phyloP scores from a whole-genome alignment of 2,329 filamentous ascomycete species.

The Davidsoniella neocaledoniae region DNA sequence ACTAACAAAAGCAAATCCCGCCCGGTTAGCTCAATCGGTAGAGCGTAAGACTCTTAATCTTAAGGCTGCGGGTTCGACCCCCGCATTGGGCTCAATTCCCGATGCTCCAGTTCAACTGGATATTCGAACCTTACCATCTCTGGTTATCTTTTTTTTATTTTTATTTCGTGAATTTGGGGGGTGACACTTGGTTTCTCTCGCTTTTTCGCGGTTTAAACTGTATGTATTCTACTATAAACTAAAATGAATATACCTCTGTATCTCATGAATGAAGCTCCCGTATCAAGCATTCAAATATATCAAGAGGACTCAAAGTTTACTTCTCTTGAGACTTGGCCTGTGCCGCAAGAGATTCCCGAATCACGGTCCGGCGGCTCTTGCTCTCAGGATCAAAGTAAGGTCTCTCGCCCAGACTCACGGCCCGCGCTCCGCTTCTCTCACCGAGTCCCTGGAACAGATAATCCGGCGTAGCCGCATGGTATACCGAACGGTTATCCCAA shows the following conservation, averaged over 20 bases:
- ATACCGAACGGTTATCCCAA: constrained; percentile 42
- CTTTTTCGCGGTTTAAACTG: no score
- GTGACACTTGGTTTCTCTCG: no score
- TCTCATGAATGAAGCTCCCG: not conserved
- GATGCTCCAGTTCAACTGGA: not conserved
- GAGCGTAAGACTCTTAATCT: constrained; percentile 39
- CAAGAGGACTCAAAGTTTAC: not conserved
- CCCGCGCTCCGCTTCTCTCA: constrained; percentile 30
- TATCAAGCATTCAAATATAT: not conserved
- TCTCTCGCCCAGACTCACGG: constrained; percentile 35
- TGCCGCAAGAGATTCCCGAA: constrained; percentile 1
- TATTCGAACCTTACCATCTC: no score
- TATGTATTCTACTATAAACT: not conserved
- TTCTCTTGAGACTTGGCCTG: not conserved
- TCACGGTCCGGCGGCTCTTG: constrained; percentile 15
- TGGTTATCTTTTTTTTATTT: no score
- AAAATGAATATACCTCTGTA: not conserved
- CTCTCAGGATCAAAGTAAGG: constrained; percentile 35
- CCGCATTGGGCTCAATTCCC: constrained; percentile 18
- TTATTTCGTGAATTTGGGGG: no score
- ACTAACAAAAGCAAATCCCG: constrained; percentile 13
- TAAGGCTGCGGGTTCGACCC: constrained; percentile 27
- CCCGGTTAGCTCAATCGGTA: constrained; percentile 53
- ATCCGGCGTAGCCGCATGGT: constrained; percentile 37
- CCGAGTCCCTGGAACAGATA: constrained; percentile 29